phyloP scores from a whole-genome alignment of 2,329 filamentous ascomycete species.

The Stagonosporopsis rhizophila region DNA sequence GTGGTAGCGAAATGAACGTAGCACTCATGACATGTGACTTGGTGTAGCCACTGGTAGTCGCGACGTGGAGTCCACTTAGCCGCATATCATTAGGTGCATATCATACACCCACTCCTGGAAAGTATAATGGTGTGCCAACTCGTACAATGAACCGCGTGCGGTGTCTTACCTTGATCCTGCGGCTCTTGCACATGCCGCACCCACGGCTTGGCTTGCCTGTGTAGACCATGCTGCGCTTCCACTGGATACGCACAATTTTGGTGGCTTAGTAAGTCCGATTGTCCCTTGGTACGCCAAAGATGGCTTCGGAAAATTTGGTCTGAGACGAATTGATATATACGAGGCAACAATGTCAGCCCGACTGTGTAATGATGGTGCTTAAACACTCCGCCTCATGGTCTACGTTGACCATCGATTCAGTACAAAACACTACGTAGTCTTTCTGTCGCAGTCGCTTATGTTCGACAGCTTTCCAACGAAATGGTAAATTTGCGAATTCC shows the following conservation, averaged over 20 bases:
- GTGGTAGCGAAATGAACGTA: not conserved
- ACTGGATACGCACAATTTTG: not conserved
- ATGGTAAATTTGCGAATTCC: not conserved
- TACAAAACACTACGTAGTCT: slow-evolving; percentile 18
- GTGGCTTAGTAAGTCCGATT: not conserved
- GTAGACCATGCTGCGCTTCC: slow-evolving; percentile 45
- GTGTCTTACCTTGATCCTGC: slow-evolving; percentile 72
- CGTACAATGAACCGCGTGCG: not conserved
- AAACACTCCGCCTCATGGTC: slow-evolving; percentile 14
- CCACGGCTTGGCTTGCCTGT: slow-evolving; percentile 57
- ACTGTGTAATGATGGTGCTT: slow-evolving; percentile 10
- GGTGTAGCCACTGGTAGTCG: not conserved
- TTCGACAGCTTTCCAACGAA: slow-evolving; percentile 8
- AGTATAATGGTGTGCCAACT: not conserved
- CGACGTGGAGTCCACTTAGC: not conserved
- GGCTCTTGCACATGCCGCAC: slow-evolving; percentile 76
- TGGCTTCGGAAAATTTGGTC: not conserved
- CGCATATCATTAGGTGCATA: not conserved
- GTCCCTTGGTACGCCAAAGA: not conserved
- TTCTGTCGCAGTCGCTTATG: slow-evolving; percentile 7
- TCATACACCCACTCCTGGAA: not conserved
- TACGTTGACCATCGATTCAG: slow-evolving; percentile 17
- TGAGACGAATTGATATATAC: slow-evolving; percentile 5
- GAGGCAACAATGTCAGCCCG: slow-evolving; percentile 3
- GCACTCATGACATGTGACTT: not conserved